Conservation (phyloP, 169 alveolate genomes). For the Cryptosporidium parvum region DNA sequence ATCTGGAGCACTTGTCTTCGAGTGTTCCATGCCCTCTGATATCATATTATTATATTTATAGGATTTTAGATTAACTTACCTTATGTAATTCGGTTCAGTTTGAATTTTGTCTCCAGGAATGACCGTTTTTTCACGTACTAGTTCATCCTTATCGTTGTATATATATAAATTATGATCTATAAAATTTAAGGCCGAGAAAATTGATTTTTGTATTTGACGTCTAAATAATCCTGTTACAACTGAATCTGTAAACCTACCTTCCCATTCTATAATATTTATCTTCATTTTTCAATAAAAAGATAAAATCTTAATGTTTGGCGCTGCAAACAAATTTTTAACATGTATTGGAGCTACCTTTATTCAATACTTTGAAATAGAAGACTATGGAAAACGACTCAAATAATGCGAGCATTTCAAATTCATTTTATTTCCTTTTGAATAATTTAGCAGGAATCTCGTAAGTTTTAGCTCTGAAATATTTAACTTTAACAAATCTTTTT, state of each 20-base stretch:
- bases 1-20: constrained; percentile 22
- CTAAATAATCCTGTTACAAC: background rate
- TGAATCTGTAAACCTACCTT: constrained; percentile 21
- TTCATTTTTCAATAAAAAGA: constrained; percentile 12
- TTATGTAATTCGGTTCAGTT: constrained; percentile 67
- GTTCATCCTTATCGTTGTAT: background rate
- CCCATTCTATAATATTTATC: constrained; percentile 29
- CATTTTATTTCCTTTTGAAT: constrained; percentile 45
- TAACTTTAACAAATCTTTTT: background rate
- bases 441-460: constrained; percentile 61
- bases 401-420: constrained; percentile 30
- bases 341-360: background rate
- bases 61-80: constrained; percentile 6
- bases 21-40: constrained; percentile 69
- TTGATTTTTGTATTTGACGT: too few relatives aligned
- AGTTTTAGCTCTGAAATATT: constrained; percentile 6
- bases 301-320: background rate
- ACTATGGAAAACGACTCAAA: constrained; percentile 22
- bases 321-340: constrained; percentile 15
- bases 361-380: background rate
- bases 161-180: background rate
- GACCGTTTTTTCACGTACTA: constrained; percentile 22
- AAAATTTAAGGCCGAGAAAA: background rate
- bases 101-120: constrained; percentile 67
- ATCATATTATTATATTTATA: background rate